Conservation (phyloP, 1,284 basidiomycete genomes). For the Leccinum pachyderme region DNA sequence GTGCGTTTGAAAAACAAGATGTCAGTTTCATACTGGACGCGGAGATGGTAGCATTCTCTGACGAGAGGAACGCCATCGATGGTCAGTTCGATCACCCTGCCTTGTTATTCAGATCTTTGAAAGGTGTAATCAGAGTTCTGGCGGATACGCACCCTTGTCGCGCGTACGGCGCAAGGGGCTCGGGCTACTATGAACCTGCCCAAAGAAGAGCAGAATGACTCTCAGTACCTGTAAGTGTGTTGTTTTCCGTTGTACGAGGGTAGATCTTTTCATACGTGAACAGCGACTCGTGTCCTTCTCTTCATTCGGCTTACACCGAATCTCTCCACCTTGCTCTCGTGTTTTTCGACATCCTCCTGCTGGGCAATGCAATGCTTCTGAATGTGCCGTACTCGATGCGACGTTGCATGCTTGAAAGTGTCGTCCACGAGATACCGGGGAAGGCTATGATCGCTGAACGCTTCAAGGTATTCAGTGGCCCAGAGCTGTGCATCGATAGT, state of each 20-base stretch:
- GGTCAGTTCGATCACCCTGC: conserved; percentile 39
- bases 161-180: conserved; percentile 55
- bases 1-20: conserved; percentile 38
- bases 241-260: not conserved
- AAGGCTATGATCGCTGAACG: conserved; percentile 64
- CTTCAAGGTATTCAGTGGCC: conserved; percentile 36
- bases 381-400: conserved; percentile 56
- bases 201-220: conserved; percentile 16
- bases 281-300: conserved; percentile 44
- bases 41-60: conserved; percentile 83
- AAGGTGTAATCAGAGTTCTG: conserved; percentile 56
- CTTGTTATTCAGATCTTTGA: conserved; percentile 3
- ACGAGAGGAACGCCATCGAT: conserved; percentile 49
- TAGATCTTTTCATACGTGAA: not conserved
- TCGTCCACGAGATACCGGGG: conserved; percentile 53
- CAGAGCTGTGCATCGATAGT: conserved; percentile 8
- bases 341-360: conserved; percentile 79
- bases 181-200: conserved; percentile 29
- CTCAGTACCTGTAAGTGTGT: conserved; percentile 24
- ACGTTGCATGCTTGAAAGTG: conserved; percentile 56
- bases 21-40: conserved; percentile 69
- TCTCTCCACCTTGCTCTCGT: conserved; percentile 70
- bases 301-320: conserved; percentile 43
- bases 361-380: conserved; percentile 61
- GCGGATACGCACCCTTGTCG: conserved; percentile 59